These are phyloP conservation scores for Macrocybe gigantea DNA, from an alignment of 768 basidiomycete species.

Conservation along the genomic window DNA sequence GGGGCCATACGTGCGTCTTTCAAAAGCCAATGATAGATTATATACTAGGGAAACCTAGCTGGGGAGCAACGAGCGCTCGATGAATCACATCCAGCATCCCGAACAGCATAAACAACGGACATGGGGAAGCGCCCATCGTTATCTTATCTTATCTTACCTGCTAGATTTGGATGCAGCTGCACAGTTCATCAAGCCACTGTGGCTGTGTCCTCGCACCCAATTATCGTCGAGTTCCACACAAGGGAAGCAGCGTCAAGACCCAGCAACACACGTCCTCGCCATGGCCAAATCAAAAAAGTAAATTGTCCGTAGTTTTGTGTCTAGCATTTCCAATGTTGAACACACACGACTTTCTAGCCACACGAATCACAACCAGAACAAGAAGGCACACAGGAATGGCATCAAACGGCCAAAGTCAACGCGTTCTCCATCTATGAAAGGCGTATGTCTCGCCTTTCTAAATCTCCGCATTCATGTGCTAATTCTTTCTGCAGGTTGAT, in stretches of 20 bases:
- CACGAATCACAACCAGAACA: conserved; percentile 94
- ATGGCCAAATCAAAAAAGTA: conserved; percentile 99
- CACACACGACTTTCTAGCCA: conserved; percentile 40
- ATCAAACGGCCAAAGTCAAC: conserved; percentile 79
- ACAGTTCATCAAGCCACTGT: conserved; percentile 39
- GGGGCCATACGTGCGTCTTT: not conserved
- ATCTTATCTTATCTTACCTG: not conserved
- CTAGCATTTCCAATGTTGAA: not conserved
- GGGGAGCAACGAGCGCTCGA: too few relatives aligned
- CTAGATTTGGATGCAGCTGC: conserved; percentile 21
- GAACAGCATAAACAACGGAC: not conserved
- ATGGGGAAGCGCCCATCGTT: conserved; percentile 2
- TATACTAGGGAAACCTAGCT: not conserved
- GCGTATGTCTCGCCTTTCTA: conserved; percentile 58
- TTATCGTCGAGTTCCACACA: too few relatives aligned
- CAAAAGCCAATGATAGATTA: not conserved
- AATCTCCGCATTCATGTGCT: conserved; percentile 2
- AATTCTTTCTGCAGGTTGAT: conserved; percentile 52
- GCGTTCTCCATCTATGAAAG: conserved; percentile 78
- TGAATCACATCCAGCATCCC: not conserved
- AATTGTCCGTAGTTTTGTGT: conserved; percentile 16
- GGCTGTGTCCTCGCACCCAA: conserved; percentile 29
- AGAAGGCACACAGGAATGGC: conserved; percentile 97
- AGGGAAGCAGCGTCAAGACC: too few relatives aligned
- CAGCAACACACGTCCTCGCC: conserved; percentile 18